Base-by-base conservation (phyloP, 2,329 filamentous ascomycete species). In the Epichloe sylvatica region DNA sequence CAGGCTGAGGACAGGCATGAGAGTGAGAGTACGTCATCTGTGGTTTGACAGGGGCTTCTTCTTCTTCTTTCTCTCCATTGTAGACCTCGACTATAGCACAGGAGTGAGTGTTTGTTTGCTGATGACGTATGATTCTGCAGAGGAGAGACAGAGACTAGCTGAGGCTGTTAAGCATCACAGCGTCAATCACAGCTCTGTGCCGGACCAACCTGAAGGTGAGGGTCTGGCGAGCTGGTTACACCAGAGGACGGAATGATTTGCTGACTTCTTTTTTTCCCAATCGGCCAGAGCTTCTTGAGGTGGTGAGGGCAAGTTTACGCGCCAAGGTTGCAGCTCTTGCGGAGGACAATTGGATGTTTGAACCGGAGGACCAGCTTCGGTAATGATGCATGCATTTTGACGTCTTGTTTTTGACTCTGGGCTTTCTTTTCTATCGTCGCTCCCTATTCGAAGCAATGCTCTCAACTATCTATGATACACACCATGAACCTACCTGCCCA, bases 271-370 rank as follows among this genome's bases (percentile, higher is more conserved):
- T 45, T 23, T 23, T 5, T 5, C 3, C n/a, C 3, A 15, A 5
- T 25, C 57, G 45, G n/a, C 21, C 52, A 81, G 85, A 89, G 64
- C 73, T 90, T 3, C 70, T 88, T 25, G 80, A 84, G 54, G 75
- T 80, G 21, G 76, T 89, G 45, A 77, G 79, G 54, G 76, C 80
- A 35, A 89, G 83, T 62, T 69, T 94, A 49, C 74, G 79, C 56
- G 78, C 78, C 51, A 87, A 88, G 62, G 83, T 89, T 2, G 76
- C 78, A 15, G 80, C 82, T 13, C 68, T 94, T 46, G 77, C 85
- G 21, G 85, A 92, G 46, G 89, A 95, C 60, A 85, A 83, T 59
- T 95, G 89, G 89, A 94, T 94, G 83, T 94, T 85, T 66, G 86
- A 90, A 63, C 71, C 78, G 2, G 84, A 87, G 57, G 74, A 78